Conservation (phyloP, 164 flowering plant species). For the Chimonanthus praecox region DNA sequence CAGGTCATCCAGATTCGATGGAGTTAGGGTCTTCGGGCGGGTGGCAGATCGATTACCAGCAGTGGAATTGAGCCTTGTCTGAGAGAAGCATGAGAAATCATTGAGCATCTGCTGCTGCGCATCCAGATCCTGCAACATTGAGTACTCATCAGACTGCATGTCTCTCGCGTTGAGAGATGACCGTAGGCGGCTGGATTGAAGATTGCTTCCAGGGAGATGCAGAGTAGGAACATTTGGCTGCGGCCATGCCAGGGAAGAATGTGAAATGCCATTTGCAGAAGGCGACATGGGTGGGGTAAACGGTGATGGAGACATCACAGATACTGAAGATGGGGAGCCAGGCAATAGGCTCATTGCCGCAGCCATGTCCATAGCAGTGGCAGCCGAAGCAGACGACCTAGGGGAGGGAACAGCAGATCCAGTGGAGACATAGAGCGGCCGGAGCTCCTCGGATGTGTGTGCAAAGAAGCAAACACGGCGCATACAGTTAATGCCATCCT, state of each 20-base stretch:
- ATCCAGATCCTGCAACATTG: constrained; percentile 51
- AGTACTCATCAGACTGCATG: constrained; percentile 46
- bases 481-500: constrained; percentile 69
- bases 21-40: constrained; percentile 51
- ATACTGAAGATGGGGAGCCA: constrained; percentile 69
- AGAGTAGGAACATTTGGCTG: constrained; percentile 80
- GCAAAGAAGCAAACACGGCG: constrained; percentile 95
- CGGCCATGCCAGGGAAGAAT: constrained; percentile 60
- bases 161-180: constrained; percentile 87
- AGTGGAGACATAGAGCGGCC: constrained; percentile 84
- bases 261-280: constrained; percentile 56
- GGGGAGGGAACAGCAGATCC: constrained; percentile 93
- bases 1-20: constrained; percentile 80
- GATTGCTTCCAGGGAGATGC: constrained; percentile 86
- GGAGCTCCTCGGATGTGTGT: constrained; percentile 73
- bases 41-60: constrained; percentile 41
- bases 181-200: constrained; percentile 84
- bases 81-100: constrained; percentile 47
- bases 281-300: constrained; percentile 93
- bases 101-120: constrained; percentile 57
- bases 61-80: constrained; percentile 33
- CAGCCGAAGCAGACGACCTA: constrained; percentile 43
- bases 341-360: constrained; percentile 72
- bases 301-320: constrained; percentile 67
- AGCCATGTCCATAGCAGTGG: constrained; percentile 70